Evolutionary conservation across 2,329 filamentous ascomycete species (phyloP), one percentile per base, ranked within the genome.

Genomic region (Apiospora marii): DNA sequence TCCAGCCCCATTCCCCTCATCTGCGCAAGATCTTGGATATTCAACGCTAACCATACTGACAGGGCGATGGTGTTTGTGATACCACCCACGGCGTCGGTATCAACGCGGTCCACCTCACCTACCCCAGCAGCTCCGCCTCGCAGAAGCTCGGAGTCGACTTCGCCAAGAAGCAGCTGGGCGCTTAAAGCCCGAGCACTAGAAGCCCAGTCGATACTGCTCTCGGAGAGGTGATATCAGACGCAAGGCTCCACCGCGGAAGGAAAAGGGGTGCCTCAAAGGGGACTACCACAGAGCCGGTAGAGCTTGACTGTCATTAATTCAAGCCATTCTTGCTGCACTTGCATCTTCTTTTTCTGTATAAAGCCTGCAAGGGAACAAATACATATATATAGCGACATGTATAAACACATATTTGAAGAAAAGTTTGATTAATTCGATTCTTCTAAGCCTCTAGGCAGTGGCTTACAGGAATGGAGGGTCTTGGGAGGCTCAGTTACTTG

Each of bases 41-140:
- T 2, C n/a, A 4, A 24, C 0, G 19, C 58, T 64, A 41, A 64
- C 34, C 34, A 49, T 7, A 16, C 24, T 49, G 46, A 22, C 7
- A 70, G 68, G 68, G 34, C 5, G 68, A 70, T 27, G 68, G 68
- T 43, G 48, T 70, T 22, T 70, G 68, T 22, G 68, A 70, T 43
- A 51, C 68, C 6, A 41, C 22, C 48, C 68, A 70, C 34, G 68
- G 68, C 12, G 3, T 58, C 46, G 68, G 68, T 22, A 70, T 70
- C 48, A 70, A 70, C 34, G 27, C 48, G 3, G 14, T 27, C 22
- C 68, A 70, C 44, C 49, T 70, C 48, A 43, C 12, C 7, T 68
- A 68, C 67, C 67, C 67, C 1, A 48, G 19, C 41, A 68, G 19
- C 67, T 1, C 41, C n/a, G n/a, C 24, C 41, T 19, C 41, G 24